phyloP scores from a whole-genome alignment of 2,329 filamentous ascomycete genomes.

The Ceratocystis destructans region DNA sequence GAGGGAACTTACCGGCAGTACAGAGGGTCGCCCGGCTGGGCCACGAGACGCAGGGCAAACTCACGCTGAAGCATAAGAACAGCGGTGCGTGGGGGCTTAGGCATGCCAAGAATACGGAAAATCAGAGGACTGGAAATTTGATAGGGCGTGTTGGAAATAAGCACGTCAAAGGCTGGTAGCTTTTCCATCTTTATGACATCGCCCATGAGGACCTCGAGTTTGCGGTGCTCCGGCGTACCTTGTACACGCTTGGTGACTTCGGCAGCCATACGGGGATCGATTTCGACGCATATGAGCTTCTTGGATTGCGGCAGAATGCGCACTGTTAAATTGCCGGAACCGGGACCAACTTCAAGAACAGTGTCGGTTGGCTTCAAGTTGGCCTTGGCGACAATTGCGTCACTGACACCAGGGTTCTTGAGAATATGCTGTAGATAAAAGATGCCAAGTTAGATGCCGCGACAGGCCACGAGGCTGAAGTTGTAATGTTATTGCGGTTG shows the following conservation, averaged over 20 bases:
- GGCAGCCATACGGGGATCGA: slow-evolving; percentile 92
- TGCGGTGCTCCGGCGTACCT: slow-evolving; percentile 69
- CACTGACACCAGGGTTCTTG: slow-evolving; percentile 77
- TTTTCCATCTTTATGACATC: slow-evolving; percentile 81
- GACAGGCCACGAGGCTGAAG: background rate
- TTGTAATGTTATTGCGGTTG: background rate
- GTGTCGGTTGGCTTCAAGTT: slow-evolving; percentile 79
- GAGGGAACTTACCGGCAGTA: slow-evolving; percentile 50
- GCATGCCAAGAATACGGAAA: slow-evolving; percentile 74
- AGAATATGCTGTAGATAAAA: slow-evolving; percentile 62
- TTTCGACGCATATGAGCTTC: slow-evolving; percentile 69
- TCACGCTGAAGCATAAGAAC: slow-evolving; percentile 96
- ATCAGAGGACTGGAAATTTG: slow-evolving; percentile 84
- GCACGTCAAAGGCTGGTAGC: slow-evolving; percentile 63
- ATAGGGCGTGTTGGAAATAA: slow-evolving; percentile 56
- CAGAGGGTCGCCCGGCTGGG: slow-evolving; percentile 72
- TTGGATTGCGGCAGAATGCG: slow-evolving; percentile 79
- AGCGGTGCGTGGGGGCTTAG: slow-evolving; percentile 66
- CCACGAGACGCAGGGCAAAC: slow-evolving; percentile 81
- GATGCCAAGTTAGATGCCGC: background rate
- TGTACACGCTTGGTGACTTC: slow-evolving; percentile 91
- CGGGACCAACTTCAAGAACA: slow-evolving; percentile 84
- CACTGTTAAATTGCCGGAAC: slow-evolving; percentile 78
- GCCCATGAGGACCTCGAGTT: slow-evolving; percentile 75
- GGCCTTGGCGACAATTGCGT: slow-evolving; percentile 59